A percentile compares a stretch with the other conserved stretches of the same genome.
These are phyloP conservation scores for Ophiosphaerella narmari DNA, from an alignment of 2,329 filamentous ascomycete genomes.

Conservation along the genomic window DNA sequence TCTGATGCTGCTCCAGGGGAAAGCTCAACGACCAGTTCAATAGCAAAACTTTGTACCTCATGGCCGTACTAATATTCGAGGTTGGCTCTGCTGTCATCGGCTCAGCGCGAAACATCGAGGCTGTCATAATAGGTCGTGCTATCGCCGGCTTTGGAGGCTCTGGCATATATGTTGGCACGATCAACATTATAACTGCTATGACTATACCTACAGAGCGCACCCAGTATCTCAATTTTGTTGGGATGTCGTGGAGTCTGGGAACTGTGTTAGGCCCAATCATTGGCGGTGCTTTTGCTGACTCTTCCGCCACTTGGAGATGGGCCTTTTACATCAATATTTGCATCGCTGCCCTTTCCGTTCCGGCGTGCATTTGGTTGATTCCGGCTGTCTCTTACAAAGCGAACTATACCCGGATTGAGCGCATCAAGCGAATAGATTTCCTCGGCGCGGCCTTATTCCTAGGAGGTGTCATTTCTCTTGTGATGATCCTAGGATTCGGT, in stretches of 20 bases:
- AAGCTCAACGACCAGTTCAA: constrained; percentile 45
- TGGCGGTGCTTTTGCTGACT: constrained; percentile 49
- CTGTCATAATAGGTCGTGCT: constrained; percentile 48
- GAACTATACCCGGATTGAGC: too few relatives aligned
- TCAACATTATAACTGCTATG: constrained; percentile 15
- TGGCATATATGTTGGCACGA: constrained; percentile 48
- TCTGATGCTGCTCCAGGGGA: neutral
- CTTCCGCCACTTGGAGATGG: constrained; percentile 53
- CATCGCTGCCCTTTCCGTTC: constrained; percentile 14
- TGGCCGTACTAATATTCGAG: constrained; percentile 30
- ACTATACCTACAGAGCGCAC: constrained; percentile 19
- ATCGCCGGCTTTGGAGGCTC: constrained; percentile 52
- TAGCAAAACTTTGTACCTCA: constrained; percentile 49
- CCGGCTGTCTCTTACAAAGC: constrained; percentile 11
- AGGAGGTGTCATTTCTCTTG: too few relatives aligned
- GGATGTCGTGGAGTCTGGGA: constrained; percentile 44
- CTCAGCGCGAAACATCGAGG: constrained; percentile 28
- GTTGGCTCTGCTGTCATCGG: constrained; percentile 35
- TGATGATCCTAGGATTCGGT: too few relatives aligned
- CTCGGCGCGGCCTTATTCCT: too few relatives aligned
- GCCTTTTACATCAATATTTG: constrained; percentile 19
- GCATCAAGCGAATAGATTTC: too few relatives aligned
- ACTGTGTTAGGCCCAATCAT: constrained; percentile 45
- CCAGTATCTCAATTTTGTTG: constrained; percentile 41
- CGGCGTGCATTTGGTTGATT: constrained; percentile 37